Percentiles rank a stretch among this genome's conserved stretches.
These are phyloP conservation scores for apple (Malus domestica) DNA, from an alignment of 306 rosid genomes.

Conservation along the genomic window ASM211411v1 NC_041801.1:4492001-4492500, in stretches of 20 bases:
- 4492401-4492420: constrained; percentile 79
- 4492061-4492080: constrained; percentile 66
- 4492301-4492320: constrained; percentile 83
- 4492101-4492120: constrained; percentile 86
- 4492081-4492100: constrained; percentile 90
- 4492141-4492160: constrained; percentile 74
- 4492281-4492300: constrained; percentile 86
- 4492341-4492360: constrained; percentile 69
- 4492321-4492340: constrained; percentile 65
- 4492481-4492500: constrained; percentile 75
- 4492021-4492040: constrained; percentile 66
- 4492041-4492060: constrained; percentile 61
- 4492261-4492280: constrained; percentile 54
- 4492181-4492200: constrained; percentile 91
- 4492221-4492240: constrained; percentile 66
- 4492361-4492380: constrained; percentile 67
- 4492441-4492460: constrained; percentile 87
- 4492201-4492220: constrained; percentile 73
- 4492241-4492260: constrained; percentile 61
- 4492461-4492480: constrained; percentile 49
- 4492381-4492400: constrained; percentile 69
- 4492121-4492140: constrained; percentile 53
- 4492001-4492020: constrained; percentile 89
- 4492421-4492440: constrained; percentile 73
- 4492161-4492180: constrained; percentile 82